phyloP scores from a whole-genome alignment of 2,329 filamentous ascomycete genomes.

The Aspergillus sp. region DNA sequence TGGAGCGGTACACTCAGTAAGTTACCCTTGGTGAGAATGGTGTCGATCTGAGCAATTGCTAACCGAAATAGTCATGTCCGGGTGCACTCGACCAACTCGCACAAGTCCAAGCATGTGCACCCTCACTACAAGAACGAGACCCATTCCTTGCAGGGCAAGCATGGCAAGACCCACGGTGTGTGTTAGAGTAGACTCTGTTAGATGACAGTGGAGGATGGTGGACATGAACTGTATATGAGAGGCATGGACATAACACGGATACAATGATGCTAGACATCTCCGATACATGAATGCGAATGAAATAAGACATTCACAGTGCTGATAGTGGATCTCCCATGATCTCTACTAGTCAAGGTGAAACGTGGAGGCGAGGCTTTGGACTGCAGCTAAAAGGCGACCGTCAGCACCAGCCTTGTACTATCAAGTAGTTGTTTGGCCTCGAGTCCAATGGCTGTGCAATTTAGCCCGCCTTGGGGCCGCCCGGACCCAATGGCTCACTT shows the following conservation, averaged over 20 bases:
- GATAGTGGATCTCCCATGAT: neutral
- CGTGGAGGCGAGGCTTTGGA: too few relatives aligned
- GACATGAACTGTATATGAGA: neutral
- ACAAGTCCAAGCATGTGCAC: conserved; percentile 56
- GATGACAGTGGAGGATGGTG: neutral
- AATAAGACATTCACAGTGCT: too few relatives aligned
- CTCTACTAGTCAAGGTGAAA: too few relatives aligned
- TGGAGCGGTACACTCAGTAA: conserved; percentile 70
- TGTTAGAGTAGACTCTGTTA: conserved; percentile 56
- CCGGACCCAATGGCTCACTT: conserved; percentile 2
- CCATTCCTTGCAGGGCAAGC: conserved; percentile 86
- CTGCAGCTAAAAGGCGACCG: too few relatives aligned
- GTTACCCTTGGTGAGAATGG: conserved; percentile 18
- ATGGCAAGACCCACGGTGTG: conserved; percentile 84
- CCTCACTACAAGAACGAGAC: conserved; percentile 67
- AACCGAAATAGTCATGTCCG: conserved; percentile 50
- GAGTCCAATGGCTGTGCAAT: too few relatives aligned
- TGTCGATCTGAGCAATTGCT: neutral
- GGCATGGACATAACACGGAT: neutral
- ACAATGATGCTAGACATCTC: neutral
- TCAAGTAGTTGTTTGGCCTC: too few relatives aligned
- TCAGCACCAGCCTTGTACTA: too few relatives aligned
- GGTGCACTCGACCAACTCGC: conserved; percentile 56
- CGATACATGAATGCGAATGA: too few relatives aligned
- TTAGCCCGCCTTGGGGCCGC: neutral